phyloP scores from a whole-genome alignment of 768 basidiomycete species.

The Mycena maculata region DNA sequence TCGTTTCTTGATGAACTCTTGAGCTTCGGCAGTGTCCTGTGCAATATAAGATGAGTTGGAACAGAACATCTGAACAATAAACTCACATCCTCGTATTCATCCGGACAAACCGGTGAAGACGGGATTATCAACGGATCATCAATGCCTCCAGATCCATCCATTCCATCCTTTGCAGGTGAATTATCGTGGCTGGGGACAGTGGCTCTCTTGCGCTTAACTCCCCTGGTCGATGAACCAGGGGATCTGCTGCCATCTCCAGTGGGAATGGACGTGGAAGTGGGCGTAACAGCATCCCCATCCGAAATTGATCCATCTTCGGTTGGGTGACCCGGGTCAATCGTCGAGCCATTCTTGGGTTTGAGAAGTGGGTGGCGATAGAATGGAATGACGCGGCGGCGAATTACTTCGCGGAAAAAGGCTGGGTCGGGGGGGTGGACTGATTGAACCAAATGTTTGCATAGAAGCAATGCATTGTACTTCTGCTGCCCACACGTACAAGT shows the following conservation, averaged over 20 bases:
- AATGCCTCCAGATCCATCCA: too few species aligned
- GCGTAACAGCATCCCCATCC: neutral
- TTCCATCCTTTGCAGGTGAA: neutral
- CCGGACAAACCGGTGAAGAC: neutral
- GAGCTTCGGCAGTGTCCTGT: too few species aligned
- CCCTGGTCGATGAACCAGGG: neutral
- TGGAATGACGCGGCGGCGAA: conserved; percentile 36
- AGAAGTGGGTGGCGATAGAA: conserved; percentile 38
- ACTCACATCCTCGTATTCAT: conserved; percentile 1
- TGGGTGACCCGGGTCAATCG: neutral
- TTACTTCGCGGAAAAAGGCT: conserved; percentile 36
- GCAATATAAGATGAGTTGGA: too few species aligned
- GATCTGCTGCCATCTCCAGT: too few species aligned
- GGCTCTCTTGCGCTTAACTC: neutral
- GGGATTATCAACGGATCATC: neutral
- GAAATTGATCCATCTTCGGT: neutral
- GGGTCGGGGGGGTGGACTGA: conserved; percentile 32
- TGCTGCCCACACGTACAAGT: conserved; percentile 46
- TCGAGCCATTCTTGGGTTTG: neutral
- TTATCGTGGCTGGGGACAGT: neutral
- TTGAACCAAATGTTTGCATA: conserved; percentile 51
- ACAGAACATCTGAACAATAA: too few species aligned
- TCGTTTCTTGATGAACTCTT: neutral
- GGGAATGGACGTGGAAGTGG: neutral
- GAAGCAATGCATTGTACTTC: conserved; percentile 43